A percentile compares a stretch with the other conserved stretches of the same genome.
These are phyloP conservation scores for Rhizopus stolonifer DNA, from an alignment of 371 early-diverging fungal species.

Conservation along the genomic window DNA sequence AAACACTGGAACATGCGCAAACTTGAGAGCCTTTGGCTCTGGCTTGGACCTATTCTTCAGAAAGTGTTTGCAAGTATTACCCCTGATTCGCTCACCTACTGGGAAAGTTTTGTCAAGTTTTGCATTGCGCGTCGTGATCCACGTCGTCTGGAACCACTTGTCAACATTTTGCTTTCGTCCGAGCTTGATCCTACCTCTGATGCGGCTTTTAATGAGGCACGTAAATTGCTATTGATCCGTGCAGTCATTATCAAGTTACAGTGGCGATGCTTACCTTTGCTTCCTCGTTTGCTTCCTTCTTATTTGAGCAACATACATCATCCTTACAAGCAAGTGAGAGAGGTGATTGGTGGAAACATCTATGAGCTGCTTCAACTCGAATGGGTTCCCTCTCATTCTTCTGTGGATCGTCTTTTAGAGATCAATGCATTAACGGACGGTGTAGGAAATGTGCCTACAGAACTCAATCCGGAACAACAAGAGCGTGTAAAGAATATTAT, in stretches of 20 bases:
- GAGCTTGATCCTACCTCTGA: slow-evolving; percentile 75
- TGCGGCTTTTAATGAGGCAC: slow-evolving; percentile 81
- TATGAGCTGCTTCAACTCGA: slow-evolving; percentile 63
- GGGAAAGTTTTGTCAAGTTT: slow-evolving; percentile 68
- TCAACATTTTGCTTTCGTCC: slow-evolving; percentile 62
- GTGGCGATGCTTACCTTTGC: slow-evolving; percentile 67
- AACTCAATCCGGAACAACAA: slow-evolving; percentile 26
- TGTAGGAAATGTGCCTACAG: slow-evolving; percentile 43
- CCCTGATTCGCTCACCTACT: slow-evolving; percentile 71
- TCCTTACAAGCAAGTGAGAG: slow-evolving; percentile 90
- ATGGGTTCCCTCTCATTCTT: slow-evolving; percentile 62
- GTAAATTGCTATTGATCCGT: slow-evolving; percentile 70
- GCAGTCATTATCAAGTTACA: slow-evolving; percentile 55
- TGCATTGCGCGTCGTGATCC: slow-evolving; percentile 74
- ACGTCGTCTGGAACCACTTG: slow-evolving; percentile 71
- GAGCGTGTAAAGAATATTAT: slow-evolving; percentile 27
- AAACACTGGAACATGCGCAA: slow-evolving; percentile 75
- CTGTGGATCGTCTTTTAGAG: slow-evolving; percentile 41
- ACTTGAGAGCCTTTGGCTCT: slow-evolving; percentile 57
- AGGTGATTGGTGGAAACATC: slow-evolving; percentile 71
- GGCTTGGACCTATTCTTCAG: slow-evolving; percentile 57
- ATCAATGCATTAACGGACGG: slow-evolving; percentile 31
- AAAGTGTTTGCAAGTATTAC: slow-evolving; percentile 56
- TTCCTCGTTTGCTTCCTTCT: slow-evolving; percentile 44
- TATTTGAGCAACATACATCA: slow-evolving; percentile 64